Percentiles rank a stretch among this genome's conserved stretches.
These are phyloP conservation scores for Monosporascus sp. DNA, from an alignment of 2,329 filamentous ascomycete species.

Conservation along the genomic window DNA sequence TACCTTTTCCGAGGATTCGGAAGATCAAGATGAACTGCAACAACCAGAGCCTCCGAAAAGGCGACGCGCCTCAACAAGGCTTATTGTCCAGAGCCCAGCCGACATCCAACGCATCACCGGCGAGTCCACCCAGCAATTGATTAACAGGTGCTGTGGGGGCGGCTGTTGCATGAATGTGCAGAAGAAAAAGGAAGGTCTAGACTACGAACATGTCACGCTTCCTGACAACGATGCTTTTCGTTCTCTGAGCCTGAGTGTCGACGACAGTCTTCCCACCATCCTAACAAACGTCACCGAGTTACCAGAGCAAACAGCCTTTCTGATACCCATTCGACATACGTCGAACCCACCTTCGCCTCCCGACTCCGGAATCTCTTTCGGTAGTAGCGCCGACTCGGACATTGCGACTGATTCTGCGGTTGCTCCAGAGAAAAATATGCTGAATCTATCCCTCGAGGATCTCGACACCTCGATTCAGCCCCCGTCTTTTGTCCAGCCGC, in stretches of 20 bases:
- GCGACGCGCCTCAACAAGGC: conserved; percentile 63
- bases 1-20: conserved; percentile 58
- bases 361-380: conserved; percentile 45
- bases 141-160: conserved; percentile 59
- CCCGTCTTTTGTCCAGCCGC: conserved; percentile 86
- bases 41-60: conserved; percentile 40
- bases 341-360: conserved; percentile 36
- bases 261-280: conserved; percentile 62
- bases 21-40: conserved; percentile 50
- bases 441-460: conserved; percentile 32
- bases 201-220: conserved; percentile 48
- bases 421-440: conserved; percentile 13
- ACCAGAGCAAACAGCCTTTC: conserved; percentile 69
- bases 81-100: conserved; percentile 58
- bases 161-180: conserved; percentile 54
- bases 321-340: conserved; percentile 51
- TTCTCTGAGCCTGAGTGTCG: conserved; percentile 71
- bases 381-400: conserved; percentile 32
- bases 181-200: conserved; percentile 38
- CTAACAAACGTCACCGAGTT: conserved; percentile 68
- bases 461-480: conserved; percentile 64
- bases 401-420: conserved; percentile 25
- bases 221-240: conserved; percentile 84
- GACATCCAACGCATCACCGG: conserved; percentile 61
- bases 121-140: conserved; percentile 56